Percentiles rank a stretch among this genome's conserved stretches.
These are phyloP conservation scores for Aspergillus mulundensis DNA, from an alignment of 495 filamentous ascomycete genomes.

Conservation along the genomic window DNA sequence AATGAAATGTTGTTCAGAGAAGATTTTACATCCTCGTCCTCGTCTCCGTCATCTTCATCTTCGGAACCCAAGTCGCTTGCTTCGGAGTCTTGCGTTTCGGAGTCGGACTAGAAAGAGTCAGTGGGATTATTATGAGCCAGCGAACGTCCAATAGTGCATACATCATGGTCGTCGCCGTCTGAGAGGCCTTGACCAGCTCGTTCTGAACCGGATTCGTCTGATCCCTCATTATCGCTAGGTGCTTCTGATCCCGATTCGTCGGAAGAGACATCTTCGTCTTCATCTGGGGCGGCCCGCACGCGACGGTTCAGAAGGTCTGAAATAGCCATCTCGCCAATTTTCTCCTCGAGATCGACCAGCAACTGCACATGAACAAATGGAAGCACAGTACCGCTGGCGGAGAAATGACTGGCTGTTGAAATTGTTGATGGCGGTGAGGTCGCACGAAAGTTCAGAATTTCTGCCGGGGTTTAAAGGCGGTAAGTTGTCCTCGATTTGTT, in stretches of 20 bases:
- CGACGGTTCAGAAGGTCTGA: slow-evolving; percentile 54
- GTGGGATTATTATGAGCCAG: not conserved
- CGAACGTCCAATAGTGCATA: not conserved
- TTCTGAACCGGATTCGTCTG: slow-evolving; percentile 25
- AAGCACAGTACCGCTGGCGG: not conserved
- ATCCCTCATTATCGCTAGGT: slow-evolving; percentile 17
- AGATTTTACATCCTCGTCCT: slow-evolving; percentile 39
- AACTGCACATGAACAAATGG: not conserved
- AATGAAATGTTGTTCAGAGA: slow-evolving; percentile 65
- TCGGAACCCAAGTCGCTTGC: slow-evolving; percentile 23
- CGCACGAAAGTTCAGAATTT: slow-evolving; percentile 15
- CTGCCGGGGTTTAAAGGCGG: slow-evolving; percentile 15
- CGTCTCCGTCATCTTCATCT: slow-evolving; percentile 28
- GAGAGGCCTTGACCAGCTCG: slow-evolving; percentile 11
- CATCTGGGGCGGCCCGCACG: slow-evolving; percentile 54
- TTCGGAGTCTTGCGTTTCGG: slow-evolving; percentile 19
- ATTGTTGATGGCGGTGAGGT: slow-evolving; percentile 15
- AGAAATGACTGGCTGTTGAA: not conserved
- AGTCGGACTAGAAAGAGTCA: slow-evolving; percentile 16
- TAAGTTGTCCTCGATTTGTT: slow-evolving; percentile 7
- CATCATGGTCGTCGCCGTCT: slow-evolving; percentile 15
- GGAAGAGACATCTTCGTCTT: slow-evolving; percentile 47
- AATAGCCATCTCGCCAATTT: slow-evolving; percentile 38
- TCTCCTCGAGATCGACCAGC: not conserved
- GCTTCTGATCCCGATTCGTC: slow-evolving; percentile 28